Evolutionary conservation across 345 rosid genomes (phyloP).

Genomic region (Microcos paniculata): DNA sequence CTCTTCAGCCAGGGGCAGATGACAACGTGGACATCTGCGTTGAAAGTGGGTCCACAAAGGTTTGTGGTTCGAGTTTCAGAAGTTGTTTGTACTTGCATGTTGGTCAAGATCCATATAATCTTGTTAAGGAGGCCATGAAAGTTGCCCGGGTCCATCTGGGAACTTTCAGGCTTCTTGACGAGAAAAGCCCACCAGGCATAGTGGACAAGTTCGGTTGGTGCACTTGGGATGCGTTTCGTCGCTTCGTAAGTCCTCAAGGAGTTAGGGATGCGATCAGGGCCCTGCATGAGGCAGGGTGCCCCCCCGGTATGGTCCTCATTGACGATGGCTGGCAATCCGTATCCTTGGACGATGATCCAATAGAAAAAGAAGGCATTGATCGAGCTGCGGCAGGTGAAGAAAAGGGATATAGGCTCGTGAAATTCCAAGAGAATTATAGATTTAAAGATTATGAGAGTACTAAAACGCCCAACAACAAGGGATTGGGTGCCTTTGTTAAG

Average conservation of each 20-base stretch:
- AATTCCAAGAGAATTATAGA: slow-evolving; percentile 72
- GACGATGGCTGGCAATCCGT: slow-evolving; percentile 97
- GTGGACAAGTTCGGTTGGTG: slow-evolving; percentile 95
- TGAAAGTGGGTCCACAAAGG: slow-evolving; percentile 76
- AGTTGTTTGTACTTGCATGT: slow-evolving; percentile 54
- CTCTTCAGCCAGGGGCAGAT: slow-evolving; percentile 55
- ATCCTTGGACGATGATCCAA: slow-evolving; percentile 59
- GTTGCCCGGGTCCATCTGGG: slow-evolving; percentile 59
- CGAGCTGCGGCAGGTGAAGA: slow-evolving; percentile 69
- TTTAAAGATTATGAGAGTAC: slow-evolving; percentile 65
- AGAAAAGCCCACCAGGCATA: slow-evolving; percentile 68
- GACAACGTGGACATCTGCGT: slow-evolving; percentile 68
- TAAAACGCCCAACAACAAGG: slow-evolving; percentile 28
- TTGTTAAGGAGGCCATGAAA: slow-evolving; percentile 68
- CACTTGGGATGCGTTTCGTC: slow-evolving; percentile 93
- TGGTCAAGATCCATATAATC: slow-evolving; percentile 61
- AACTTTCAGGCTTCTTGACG: slow-evolving; percentile 65
- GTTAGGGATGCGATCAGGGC: slow-evolving; percentile 65
- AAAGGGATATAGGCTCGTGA: slow-evolving; percentile 77
- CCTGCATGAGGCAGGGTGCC: slow-evolving; percentile 76
- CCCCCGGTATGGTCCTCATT: slow-evolving; percentile 74
- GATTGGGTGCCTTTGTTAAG: slow-evolving; percentile 69
- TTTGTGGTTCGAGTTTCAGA: slow-evolving; percentile 39
- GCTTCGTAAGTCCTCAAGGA: slow-evolving; percentile 71
- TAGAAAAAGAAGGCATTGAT: slow-evolving; percentile 64